A percentile compares a stretch with the other conserved stretches of the same genome.
Evolutionary conservation across 441 rosid species (phyloP).

Genomic region (Dalechampia spathulata): DNA sequence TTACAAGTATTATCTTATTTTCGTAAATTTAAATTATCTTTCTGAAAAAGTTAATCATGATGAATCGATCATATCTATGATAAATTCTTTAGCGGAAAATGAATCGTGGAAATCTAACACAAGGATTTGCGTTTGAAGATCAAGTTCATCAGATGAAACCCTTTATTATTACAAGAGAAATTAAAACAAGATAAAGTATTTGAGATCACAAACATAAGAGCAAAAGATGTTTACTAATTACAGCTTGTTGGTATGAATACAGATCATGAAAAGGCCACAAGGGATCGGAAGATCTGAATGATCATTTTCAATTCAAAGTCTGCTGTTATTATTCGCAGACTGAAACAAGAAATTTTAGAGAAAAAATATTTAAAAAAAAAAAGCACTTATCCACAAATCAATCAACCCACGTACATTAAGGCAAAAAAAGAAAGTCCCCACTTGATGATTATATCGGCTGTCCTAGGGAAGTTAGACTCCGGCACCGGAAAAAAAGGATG

Average conservation of each 20-base stretch:
- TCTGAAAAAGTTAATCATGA: too few relatives aligned
- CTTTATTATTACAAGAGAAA: background rate
- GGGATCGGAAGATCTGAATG: constrained; percentile 13
- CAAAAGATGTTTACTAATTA: constrained; percentile 12
- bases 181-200: background rate
- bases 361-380: background rate
- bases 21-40: too few relatives aligned
- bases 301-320: constrained; percentile 22
- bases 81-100: too few relatives aligned
- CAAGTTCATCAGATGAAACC: too few relatives aligned
- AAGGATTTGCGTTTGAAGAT: too few relatives aligned
- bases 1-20: background rate
- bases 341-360: constrained; percentile 19
- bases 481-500: constrained; percentile 10
- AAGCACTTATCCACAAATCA: constrained; percentile 23
- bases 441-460: background rate
- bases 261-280: background rate
- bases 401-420: constrained; percentile 8
- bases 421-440: constrained; percentile 11
- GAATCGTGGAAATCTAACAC: too few relatives aligned
- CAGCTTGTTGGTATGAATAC: constrained; percentile 20
- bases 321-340: constrained; percentile 33
- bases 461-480: constrained; percentile 7
- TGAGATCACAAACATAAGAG: background rate
- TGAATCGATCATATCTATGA: too few relatives aligned